Evolutionary conservation across 306 rosid genomes (phyloP), one percentile per base, ranked within the genome.

Genomic region (Ormosia semicastrata): DNA sequence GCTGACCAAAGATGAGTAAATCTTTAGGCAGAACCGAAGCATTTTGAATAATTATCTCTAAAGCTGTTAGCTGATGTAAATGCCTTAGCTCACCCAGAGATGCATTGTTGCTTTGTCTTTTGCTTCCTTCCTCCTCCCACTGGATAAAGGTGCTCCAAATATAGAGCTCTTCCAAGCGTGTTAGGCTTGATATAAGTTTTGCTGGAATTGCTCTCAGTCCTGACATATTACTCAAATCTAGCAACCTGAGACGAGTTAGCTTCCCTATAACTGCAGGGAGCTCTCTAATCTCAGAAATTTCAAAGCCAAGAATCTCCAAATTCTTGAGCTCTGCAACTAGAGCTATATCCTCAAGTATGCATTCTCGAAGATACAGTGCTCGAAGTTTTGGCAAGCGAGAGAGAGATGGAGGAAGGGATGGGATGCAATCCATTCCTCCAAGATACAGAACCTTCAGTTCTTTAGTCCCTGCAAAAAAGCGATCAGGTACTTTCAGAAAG

Each of bases 1-100:
- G 47, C 2, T 71, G 62, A 13, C 0, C 40, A 39, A 67, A 54
- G 11, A 47, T 1, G 3, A 11, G 13, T 17, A 71, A 17, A 13
- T 37, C 46, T 5, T 0, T 18, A 0, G 74, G 82, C 10, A 64
- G 53, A 62, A 8, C 14, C 7, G 59, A 33, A 34, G 18, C 39
- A 57, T 83, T 15, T 3, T 39, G 36, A 1, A 83, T 36, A 7
- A 0, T 12, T 9, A 83, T 10, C 7, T 6, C 34, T 54, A 83
- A 33, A 34, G 37, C 14, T 17, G 57, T 71, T 32, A 78, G 63
- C 2, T 14, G 46, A 10, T 7, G 5, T 76, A 84, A 66, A 34
- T 73, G 17, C 3, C 13, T 46, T 12, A 84, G 53, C 77, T 76
- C 81, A 9, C n/a, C 64, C 33, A 77, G 41, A 64, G 65, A 65